Percentiles rank a stretch among this genome's conserved stretches.
phyloP scores from a whole-genome alignment of 2,329 filamentous ascomycete species.

The Amesomyces nigricolor region DNA sequence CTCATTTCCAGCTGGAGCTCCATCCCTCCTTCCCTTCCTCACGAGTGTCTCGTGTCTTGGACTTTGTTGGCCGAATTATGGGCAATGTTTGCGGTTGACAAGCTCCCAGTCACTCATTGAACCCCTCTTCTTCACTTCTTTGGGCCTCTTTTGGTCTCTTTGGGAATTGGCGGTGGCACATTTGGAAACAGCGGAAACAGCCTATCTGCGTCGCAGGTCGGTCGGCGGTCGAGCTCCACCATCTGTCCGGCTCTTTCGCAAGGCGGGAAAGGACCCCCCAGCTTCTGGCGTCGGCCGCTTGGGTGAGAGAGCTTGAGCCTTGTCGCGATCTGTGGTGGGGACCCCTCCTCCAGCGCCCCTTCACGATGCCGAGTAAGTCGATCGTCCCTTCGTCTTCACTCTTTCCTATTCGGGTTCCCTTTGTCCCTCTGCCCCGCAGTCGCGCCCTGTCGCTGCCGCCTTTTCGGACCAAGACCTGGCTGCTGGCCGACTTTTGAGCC shows the following conservation, averaged over 20 bases:
- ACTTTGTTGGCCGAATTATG: conserved; percentile 24
- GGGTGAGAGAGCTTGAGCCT: conserved; percentile 8
- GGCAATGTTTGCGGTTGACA: conserved; percentile 28
- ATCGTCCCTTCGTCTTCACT: conserved; percentile 6
- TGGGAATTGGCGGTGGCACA: neutral
- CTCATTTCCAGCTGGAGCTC: conserved; percentile 15
- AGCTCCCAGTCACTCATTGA: conserved; percentile 28
- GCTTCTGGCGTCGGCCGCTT: conserved; percentile 12
- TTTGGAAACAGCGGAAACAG: neutral
- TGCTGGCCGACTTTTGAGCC: neutral
- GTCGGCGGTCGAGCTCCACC: conserved; percentile 15
- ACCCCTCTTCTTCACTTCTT: conserved; percentile 13
- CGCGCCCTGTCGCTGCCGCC: conserved; percentile 5
- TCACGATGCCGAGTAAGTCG: conserved; percentile 27
- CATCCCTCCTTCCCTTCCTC: conserved; percentile 13
- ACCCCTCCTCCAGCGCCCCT: conserved; percentile 14
- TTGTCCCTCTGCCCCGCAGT: conserved; percentile 8
- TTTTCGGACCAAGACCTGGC: neutral
- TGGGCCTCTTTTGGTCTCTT: conserved; percentile 15
- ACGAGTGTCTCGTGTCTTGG: conserved; percentile 15
- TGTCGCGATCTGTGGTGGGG: conserved; percentile 19
- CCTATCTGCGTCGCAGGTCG: conserved; percentile 2
- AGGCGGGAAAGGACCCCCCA: conserved; percentile 17
- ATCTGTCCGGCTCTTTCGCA: conserved; percentile 1
- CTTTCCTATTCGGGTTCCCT: conserved; percentile 2